A percentile compares a stretch with the other conserved stretches of the same genome.
phyloP scores from a whole-genome alignment of 768 basidiomycete species.

The Mycena vitilis region DNA sequence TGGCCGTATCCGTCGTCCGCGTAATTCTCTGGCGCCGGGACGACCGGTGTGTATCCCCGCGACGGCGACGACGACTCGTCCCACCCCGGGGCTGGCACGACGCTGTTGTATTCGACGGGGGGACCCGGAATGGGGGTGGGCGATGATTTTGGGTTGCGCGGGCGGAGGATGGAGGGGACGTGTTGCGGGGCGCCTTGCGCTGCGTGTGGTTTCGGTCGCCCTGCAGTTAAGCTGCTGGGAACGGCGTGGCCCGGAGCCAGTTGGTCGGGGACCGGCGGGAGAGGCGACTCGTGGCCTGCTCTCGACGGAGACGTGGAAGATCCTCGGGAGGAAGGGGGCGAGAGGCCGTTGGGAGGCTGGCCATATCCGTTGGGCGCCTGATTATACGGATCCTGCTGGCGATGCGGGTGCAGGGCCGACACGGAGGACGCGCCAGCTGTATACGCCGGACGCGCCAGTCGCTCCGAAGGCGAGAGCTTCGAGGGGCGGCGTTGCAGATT shows the following conservation, averaged over 20 bases:
- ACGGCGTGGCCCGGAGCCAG: slow-evolving; percentile 31
- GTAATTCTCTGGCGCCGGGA: slow-evolving; percentile 22
- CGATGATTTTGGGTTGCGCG: slow-evolving; percentile 46
- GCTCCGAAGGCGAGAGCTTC: slow-evolving; percentile 63
- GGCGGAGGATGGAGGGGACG: slow-evolving; percentile 58
- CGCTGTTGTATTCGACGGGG: slow-evolving; percentile 31
- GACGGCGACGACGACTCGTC: slow-evolving; percentile 19
- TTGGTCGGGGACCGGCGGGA: slow-evolving; percentile 56
- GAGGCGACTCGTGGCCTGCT: slow-evolving; percentile 42
- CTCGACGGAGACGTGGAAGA: slow-evolving; percentile 39
- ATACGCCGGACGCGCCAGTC: slow-evolving; percentile 57
- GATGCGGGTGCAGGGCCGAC: not conserved
- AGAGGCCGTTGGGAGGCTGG: slow-evolving; percentile 35
- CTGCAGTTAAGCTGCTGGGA: slow-evolving; percentile 37
- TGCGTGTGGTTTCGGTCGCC: slow-evolving; percentile 38
- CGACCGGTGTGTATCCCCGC: slow-evolving; percentile 28
- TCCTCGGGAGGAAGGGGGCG: slow-evolving; percentile 35
- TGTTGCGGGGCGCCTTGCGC: slow-evolving; percentile 27
- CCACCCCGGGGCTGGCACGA: slow-evolving; percentile 24
- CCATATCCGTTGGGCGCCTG: no score
- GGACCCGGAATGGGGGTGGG: slow-evolving; percentile 38
- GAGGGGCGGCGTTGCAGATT: slow-evolving; percentile 61
- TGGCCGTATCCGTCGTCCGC: slow-evolving; percentile 17
- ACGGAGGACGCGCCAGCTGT: not conserved
- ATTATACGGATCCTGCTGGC: slow-evolving; percentile 24